Conservation (phyloP, 495 filamentous ascomycete genomes). For the Penicillium goetzii region DNA sequence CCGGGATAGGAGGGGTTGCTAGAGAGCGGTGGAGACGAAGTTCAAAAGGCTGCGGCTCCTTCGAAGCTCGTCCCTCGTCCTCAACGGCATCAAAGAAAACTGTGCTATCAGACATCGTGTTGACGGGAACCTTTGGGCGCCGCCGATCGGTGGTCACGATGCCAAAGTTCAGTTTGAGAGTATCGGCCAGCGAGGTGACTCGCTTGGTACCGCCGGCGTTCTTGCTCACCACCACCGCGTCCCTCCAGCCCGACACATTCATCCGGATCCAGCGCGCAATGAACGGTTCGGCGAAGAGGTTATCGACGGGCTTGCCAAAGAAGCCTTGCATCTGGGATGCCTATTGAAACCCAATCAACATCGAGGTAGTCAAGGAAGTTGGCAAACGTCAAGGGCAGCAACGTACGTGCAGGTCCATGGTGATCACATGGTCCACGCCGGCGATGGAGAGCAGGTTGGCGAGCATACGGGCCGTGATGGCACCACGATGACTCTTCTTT, state of each 20-base stretch:
- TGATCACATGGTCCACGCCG: constrained; percentile 96
- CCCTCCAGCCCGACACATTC: constrained; percentile 83
- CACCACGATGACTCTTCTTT: constrained; percentile 96
- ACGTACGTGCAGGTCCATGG: constrained; percentile 87
- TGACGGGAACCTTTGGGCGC: constrained; percentile 53
- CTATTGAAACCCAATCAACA: constrained; percentile 36
- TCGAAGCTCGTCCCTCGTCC: constrained; percentile 32
- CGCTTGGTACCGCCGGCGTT: constrained; percentile 96
- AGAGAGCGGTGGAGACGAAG: constrained; percentile 32
- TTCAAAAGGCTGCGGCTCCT: constrained; percentile 39
- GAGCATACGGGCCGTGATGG: constrained; percentile 95
- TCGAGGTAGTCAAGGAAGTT: constrained; percentile 9
- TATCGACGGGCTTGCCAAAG: constrained; percentile 97
- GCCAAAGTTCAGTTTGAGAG: constrained; percentile 94
- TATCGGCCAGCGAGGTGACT: constrained; percentile 95
- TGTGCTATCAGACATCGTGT: constrained; percentile 69
- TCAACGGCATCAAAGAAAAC: constrained; percentile 54
- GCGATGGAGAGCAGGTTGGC: constrained; percentile 92
- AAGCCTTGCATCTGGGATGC: constrained; percentile 99
- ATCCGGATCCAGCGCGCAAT: constrained; percentile 94
- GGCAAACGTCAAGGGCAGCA: not conserved
- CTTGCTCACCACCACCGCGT: constrained; percentile 96
- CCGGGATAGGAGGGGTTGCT: constrained; percentile 25
- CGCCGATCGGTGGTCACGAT: constrained; percentile 93
- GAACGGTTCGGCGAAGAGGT: constrained; percentile 93